Evolutionary conservation across 495 filamentous ascomycete genomes (phyloP), one percentile per base, ranked within the genome.

Genomic region (Penicillium silybi): DNA sequence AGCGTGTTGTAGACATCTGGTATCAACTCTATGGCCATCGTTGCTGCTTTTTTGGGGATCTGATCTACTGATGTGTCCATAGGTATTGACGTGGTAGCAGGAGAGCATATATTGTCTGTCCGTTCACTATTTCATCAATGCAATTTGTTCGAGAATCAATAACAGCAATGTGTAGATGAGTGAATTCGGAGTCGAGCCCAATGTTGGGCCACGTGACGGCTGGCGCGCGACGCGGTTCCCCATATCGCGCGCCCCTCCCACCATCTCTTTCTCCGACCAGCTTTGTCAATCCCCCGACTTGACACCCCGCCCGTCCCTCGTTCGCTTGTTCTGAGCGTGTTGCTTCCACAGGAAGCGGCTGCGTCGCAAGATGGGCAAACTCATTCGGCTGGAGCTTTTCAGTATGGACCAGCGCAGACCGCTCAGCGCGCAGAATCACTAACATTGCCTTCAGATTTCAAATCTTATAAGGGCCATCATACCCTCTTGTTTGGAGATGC

Each of bases 381-480:
- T 98, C 65, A 86, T 95, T 62, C 84, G 90, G 52, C 85, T 98
- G 38, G 93, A 97, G 79, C 80, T 98, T 56, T 92, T 87, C 75
- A 97, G 91, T 95, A 80, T 50, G 87, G 50, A 43, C 15, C 6
- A 44, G 20, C 34, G 22, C 11, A 52, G 27, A 32, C 40, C 11
- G 19, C 16, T 46, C 22, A 19, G 19, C 34, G 26, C 35, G 48
- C 38, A 27, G 7, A 49, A 50, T 50, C 17, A 46, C 68, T 74
- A 61, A 78, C 61, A 54, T 52, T 45, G 35, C 52, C 23, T 29
- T 8, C 59, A 95, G 90, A 98, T 76, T 98, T 97, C 86, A 97
- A 98, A 74, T 97, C 92, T 64, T 99, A 99, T 79, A 96, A 95
- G 70, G 92, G 86, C 26, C 95, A 96, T 58, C 93, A 99, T 70